These are phyloP conservation scores for Chiua virens DNA, from an alignment of 768 basidiomycete genomes.

Conservation along the genomic window DNA sequence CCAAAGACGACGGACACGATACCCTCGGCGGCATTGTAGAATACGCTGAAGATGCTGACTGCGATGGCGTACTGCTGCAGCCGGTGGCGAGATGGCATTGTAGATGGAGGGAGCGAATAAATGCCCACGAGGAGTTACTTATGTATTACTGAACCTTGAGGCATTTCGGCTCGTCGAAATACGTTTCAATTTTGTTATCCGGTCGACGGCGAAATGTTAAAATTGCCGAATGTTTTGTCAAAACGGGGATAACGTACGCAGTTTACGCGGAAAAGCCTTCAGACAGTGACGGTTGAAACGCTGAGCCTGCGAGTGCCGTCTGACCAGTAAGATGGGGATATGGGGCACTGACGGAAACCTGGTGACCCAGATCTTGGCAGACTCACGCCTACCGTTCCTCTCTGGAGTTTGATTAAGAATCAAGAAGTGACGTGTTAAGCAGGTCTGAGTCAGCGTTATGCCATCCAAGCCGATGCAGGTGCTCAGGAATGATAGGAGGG, in stretches of 20 bases:
- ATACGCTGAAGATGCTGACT: slow-evolving; percentile 41
- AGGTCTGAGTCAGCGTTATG: not conserved
- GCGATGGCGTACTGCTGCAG: slow-evolving; percentile 39
- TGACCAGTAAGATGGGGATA: not conserved
- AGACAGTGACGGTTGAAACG: not conserved
- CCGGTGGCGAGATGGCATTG: slow-evolving; percentile 18
- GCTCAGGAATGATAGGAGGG: not conserved
- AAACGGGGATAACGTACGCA: not conserved
- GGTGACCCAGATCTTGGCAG: not conserved
- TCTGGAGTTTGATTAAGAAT: not conserved
- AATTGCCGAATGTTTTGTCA: not conserved
- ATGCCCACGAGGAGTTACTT: not conserved
- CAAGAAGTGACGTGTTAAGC: not conserved
- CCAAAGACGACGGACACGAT: slow-evolving; percentile 45
- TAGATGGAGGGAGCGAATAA: not conserved
- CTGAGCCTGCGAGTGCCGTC: not conserved
- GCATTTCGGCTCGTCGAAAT: too few relatives aligned
- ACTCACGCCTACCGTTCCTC: not conserved
- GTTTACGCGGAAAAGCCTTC: not conserved
- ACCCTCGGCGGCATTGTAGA: slow-evolving; percentile 43
- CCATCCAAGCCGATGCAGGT: not conserved
- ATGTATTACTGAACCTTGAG: not conserved
- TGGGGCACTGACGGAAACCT: too few relatives aligned
- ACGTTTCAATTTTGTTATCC: too few relatives aligned
- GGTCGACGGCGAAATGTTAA: too few relatives aligned